A percentile compares a stretch with the other conserved stretches of the same genome.
phyloP scores from a whole-genome alignment of 192 early-diverging fungal species.

The Haplosporangium gracile region DNA sequence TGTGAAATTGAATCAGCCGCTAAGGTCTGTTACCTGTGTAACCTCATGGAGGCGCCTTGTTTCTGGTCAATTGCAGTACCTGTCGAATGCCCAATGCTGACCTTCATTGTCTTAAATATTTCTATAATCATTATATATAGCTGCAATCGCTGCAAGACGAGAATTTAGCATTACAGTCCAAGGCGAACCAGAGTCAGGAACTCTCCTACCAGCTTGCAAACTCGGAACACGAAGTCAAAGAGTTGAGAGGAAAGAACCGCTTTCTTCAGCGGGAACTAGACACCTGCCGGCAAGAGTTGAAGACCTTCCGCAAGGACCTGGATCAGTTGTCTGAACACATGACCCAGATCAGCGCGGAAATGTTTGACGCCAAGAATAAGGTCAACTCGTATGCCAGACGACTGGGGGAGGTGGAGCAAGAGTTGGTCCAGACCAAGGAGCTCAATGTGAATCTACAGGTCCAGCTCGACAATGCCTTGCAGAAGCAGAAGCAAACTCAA shows the following conservation, averaged over 20 bases:
- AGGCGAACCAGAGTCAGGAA: conserved; percentile 47
- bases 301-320: conserved; percentile 67
- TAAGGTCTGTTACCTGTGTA: conserved; percentile 30
- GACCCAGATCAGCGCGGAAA: conserved; percentile 69
- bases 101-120: not conserved
- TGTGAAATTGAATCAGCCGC: conserved; percentile 48
- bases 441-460: conserved; percentile 67
- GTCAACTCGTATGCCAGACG: conserved; percentile 67
- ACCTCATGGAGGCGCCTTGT: not conserved
- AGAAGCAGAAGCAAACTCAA: conserved; percentile 67
- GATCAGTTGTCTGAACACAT: conserved; percentile 69
- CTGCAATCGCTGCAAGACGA: conserved; percentile 56
- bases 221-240: conserved; percentile 54
- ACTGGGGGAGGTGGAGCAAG: conserved; percentile 70
- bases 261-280: conserved; percentile 66
- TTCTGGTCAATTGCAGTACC: not conserved
- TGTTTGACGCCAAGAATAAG: conserved; percentile 67
- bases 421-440: conserved; percentile 65
- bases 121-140: conserved; percentile 13
- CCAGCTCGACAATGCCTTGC: conserved; percentile 64
- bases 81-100: not conserved
- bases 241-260: conserved; percentile 60
- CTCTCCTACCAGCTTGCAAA: conserved; percentile 50
- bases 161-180: conserved; percentile 49
- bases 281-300: conserved; percentile 63